Evolutionary conservation across 2,329 filamentous ascomycete genomes (phyloP).

Genomic region (Drechslera avenae): DNA sequence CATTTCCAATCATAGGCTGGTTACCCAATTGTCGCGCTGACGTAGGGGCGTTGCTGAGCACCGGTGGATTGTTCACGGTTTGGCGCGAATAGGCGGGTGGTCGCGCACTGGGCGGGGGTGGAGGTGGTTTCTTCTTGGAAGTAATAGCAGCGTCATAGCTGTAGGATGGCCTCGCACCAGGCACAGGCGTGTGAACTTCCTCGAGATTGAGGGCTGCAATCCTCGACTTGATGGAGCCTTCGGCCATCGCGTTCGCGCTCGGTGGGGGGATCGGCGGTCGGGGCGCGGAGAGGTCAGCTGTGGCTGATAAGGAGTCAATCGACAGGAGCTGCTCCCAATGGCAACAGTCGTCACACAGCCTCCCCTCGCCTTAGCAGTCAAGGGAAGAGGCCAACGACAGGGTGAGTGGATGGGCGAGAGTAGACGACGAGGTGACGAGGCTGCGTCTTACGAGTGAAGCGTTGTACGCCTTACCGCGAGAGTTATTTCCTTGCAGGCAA

Average conservation of each 20-base stretch:
- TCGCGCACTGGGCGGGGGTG: conserved; percentile 46
- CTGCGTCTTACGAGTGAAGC: conserved; percentile 5
- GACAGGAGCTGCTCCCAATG: conserved; percentile 7
- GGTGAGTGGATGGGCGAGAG: neutral
- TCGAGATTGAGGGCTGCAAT: conserved; percentile 56
- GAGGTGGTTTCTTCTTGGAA: conserved; percentile 46
- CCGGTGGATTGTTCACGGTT: conserved; percentile 50
- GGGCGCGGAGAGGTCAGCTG: conserved; percentile 13
- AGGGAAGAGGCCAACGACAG: neutral
- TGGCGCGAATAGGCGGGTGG: conserved; percentile 41
- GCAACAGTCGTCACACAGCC: neutral
- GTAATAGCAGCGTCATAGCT: conserved; percentile 40
- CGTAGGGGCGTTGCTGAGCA: conserved; percentile 44
- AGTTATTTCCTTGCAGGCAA: conserved; percentile 13
- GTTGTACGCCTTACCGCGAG: conserved; percentile 15
- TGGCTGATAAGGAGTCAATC: conserved; percentile 8
- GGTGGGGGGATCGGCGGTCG: conserved; percentile 15
- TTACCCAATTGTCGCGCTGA: conserved; percentile 47
- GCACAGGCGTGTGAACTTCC: conserved; percentile 49
- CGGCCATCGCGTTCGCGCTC: conserved; percentile 37
- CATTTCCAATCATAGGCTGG: conserved; percentile 37
- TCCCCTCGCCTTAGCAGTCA: conserved; percentile 3
- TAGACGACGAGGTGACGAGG: conserved; percentile 6
- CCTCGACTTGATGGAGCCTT: conserved; percentile 51
- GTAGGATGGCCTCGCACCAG: conserved; percentile 43